Conservation (phyloP, 768 basidiomycete genomes). For the Amylocystis lapponica region DNA sequence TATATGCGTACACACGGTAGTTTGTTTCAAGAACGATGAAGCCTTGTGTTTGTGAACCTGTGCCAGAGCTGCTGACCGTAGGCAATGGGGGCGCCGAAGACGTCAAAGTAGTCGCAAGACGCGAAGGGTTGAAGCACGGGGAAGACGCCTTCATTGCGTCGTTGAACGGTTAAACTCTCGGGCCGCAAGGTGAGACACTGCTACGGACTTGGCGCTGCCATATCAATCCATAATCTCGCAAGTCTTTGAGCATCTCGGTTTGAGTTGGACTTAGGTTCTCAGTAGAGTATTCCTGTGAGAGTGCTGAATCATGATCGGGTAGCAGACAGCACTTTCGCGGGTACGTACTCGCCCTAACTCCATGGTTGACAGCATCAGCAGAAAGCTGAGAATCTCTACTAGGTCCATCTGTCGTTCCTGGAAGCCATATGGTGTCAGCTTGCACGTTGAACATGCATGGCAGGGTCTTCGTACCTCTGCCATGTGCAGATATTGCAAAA, state of each 20-base stretch:
- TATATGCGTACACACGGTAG: slow-evolving; percentile 97
- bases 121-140: slow-evolving; percentile 87
- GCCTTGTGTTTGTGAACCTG: slow-evolving; percentile 64
- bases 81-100: slow-evolving; percentile 82
- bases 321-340: not conserved
- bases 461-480: slow-evolving; percentile 54
- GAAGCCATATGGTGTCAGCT: slow-evolving; percentile 4
- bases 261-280: slow-evolving; percentile 76
- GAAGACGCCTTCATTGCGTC: slow-evolving; percentile 48
- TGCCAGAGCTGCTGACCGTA: slow-evolving; percentile 47
- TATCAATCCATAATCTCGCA: slow-evolving; percentile 91
- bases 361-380: slow-evolving; percentile 97
- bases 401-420: slow-evolving; percentile 88
- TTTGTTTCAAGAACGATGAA: slow-evolving; percentile 98
- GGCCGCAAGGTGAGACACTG: not conserved
- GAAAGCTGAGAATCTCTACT: slow-evolving; percentile 87
- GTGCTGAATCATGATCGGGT: not conserved
- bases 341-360: slow-evolving; percentile 79
- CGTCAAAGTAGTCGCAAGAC: slow-evolving; percentile 90
- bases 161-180: not conserved
- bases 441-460: not conserved
- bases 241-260: slow-evolving; percentile 82
- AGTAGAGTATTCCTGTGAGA: slow-evolving; percentile 77
- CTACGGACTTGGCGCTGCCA: slow-evolving; percentile 71
- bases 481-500: slow-evolving; percentile 85